Percentiles rank a stretch among this genome's conserved stretches.
Evolutionary conservation across 2,329 filamentous ascomycete species (phyloP).

Genomic region (Ophiostoma montium): DNA sequence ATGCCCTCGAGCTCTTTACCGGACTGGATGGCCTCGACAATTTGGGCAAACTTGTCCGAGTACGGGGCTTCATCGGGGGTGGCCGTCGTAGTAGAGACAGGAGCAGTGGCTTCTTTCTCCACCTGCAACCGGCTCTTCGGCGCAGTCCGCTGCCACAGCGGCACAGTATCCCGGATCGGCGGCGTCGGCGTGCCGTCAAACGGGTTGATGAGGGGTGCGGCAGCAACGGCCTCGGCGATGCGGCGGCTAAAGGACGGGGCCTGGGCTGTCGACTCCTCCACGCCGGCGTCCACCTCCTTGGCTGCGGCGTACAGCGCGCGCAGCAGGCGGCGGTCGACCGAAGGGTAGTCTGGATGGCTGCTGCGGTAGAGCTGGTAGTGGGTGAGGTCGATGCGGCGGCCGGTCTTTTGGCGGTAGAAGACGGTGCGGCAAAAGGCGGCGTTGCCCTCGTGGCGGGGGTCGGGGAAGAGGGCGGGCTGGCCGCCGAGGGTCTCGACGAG

Average conservation of each 20-base stretch:
- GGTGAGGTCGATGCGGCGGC: conserved; percentile 12
- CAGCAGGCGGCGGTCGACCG: conserved; percentile 13
- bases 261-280: neutral
- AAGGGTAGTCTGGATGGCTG: conserved; percentile 8
- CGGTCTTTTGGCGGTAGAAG: conserved; percentile 14
- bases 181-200: conserved; percentile 11
- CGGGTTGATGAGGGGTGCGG: conserved; percentile 6
- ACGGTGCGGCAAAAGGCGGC: conserved; percentile 15
- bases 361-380: conserved; percentile 12
- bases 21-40: conserved; percentile 70
- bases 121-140: conserved; percentile 16
- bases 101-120: neutral
- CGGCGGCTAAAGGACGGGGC: conserved; percentile 1
- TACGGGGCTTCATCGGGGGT: conserved; percentile 44
- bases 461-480: conserved; percentile 11
- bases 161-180: conserved; percentile 7
- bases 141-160: conserved; percentile 33
- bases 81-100: neutral
- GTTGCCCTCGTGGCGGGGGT: conserved; percentile 13
- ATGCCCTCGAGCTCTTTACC: conserved; percentile 79
- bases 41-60: conserved; percentile 69
- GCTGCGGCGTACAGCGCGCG: conserved; percentile 18
- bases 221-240: conserved; percentile 9
- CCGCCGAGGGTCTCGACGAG: conserved; percentile 16
- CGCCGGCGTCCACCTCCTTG: neutral